These are phyloP conservation scores for Coemansia sp. DNA, from an alignment of 192 early-diverging fungal genomes.

Conservation along the genomic window DNA sequence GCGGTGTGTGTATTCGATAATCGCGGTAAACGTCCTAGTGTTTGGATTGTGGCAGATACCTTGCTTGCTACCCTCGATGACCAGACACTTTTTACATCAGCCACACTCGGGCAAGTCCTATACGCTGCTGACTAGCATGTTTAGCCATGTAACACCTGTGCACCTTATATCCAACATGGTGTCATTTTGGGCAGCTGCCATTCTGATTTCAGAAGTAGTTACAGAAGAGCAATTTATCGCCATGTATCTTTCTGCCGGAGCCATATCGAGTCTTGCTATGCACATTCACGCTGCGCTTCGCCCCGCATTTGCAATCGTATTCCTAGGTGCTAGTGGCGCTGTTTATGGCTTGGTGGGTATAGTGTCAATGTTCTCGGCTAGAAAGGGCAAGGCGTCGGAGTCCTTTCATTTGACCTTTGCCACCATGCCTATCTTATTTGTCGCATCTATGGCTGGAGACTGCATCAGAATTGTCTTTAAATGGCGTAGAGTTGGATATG, in stretches of 20 bases:
- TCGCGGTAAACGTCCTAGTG: conserved; percentile 69
- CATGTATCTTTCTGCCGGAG: conserved; percentile 73
- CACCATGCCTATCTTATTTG: conserved; percentile 60
- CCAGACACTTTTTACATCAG: conserved; percentile 73
- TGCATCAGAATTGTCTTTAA: conserved; percentile 65
- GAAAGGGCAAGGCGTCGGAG: conserved; percentile 58
- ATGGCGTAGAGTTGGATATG: conserved; percentile 78
- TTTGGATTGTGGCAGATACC: conserved; percentile 76
- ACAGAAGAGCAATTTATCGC: conserved; percentile 72
- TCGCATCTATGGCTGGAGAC: conserved; percentile 66
- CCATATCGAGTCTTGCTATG: conserved; percentile 62
- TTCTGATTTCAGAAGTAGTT: conserved; percentile 48
- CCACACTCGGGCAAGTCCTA: conserved; percentile 64
- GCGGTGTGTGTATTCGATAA: conserved; percentile 50
- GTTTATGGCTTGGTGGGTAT: conserved; percentile 69
- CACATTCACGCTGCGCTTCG: conserved; percentile 56
- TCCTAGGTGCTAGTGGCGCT: conserved; percentile 82
- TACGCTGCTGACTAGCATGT: conserved; percentile 77
- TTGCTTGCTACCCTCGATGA: conserved; percentile 70
- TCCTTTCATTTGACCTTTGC: conserved; percentile 58
- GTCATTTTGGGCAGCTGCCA: conserved; percentile 68
- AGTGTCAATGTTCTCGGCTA: conserved; percentile 58
- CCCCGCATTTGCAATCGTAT: conserved; percentile 54
- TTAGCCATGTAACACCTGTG: conserved; percentile 70
- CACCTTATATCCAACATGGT: conserved; percentile 83